Conservation (phyloP, 2,329 filamentous ascomycete genomes). For the Hymenoscyphus scutula region DNA sequence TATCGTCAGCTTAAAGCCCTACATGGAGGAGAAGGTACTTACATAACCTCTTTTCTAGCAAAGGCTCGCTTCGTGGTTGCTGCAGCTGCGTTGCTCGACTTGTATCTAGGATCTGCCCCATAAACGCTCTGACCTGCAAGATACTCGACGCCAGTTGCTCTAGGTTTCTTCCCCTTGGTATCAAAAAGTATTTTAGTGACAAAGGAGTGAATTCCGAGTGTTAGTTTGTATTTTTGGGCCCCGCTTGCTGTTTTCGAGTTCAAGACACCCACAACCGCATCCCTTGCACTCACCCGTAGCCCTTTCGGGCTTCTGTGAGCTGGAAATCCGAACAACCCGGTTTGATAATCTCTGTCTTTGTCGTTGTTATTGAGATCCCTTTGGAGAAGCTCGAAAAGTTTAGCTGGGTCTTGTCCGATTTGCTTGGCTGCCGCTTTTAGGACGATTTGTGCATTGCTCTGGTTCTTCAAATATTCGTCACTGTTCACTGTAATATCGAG, state of each 20-base stretch:
- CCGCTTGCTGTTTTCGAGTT: conserved; percentile 17
- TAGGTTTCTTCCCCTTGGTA: conserved; percentile 31
- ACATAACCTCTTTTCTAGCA: conserved; percentile 41
- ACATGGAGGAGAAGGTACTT: too few species aligned
- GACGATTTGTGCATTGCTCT: conserved; percentile 19
- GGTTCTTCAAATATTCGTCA: conserved; percentile 13
- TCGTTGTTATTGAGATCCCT: conserved; percentile 28
- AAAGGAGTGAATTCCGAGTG: conserved; percentile 27
- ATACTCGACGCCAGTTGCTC: conserved; percentile 43
- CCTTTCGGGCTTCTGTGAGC: conserved; percentile 22
- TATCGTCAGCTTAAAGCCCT: too few species aligned
- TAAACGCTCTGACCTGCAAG: conserved; percentile 43
- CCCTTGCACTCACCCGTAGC: conserved; percentile 26
- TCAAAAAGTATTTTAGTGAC: conserved; percentile 44
- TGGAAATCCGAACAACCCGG: conserved; percentile 31
- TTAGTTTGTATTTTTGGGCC: conserved; percentile 26
- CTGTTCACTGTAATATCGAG: conserved; percentile 29
- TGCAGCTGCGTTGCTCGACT: conserved; percentile 24
- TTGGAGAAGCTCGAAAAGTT: conserved; percentile 20
- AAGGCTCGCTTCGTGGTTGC: conserved; percentile 26
- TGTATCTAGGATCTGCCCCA: conserved; percentile 42
- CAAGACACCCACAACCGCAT: conserved; percentile 27
- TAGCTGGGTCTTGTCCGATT: conserved; percentile 22
- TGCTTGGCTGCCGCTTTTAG: conserved; percentile 19
- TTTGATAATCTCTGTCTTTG: conserved; percentile 24